phyloP scores from a whole-genome alignment of 2,329 filamentous ascomycete species.

The Diaporthe capsici region DNA sequence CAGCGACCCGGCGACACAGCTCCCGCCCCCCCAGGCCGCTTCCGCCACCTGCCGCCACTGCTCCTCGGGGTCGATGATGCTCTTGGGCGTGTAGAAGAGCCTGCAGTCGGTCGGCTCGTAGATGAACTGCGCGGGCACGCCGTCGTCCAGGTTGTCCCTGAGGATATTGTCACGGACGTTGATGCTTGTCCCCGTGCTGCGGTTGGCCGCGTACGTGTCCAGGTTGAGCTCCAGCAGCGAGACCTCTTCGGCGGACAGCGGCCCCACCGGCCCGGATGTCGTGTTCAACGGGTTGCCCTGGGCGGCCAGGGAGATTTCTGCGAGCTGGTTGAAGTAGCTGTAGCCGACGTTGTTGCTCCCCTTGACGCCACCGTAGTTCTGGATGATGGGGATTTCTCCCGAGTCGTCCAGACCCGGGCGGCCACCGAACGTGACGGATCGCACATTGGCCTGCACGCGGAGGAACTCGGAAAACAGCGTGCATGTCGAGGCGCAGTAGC shows the following conservation, averaged over 20 bases:
- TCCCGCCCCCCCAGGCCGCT: conserved; percentile 49
- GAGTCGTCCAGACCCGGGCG: conserved; percentile 47
- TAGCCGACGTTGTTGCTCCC: conserved; percentile 54
- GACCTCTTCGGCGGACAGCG: conserved; percentile 16
- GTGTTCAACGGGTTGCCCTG: conserved; percentile 23
- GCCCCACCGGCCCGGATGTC: conserved; percentile 15
- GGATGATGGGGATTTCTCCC: conserved; percentile 52
- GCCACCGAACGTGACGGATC: conserved; percentile 66
- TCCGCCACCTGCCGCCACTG: conserved; percentile 62
- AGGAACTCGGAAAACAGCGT: conserved; percentile 69
- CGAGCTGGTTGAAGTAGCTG: conserved; percentile 48
- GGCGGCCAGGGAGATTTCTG: conserved; percentile 34
- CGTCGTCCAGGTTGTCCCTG: conserved; percentile 53
- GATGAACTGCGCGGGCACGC: conserved; percentile 62
- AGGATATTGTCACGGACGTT: conserved; percentile 59
- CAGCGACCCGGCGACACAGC: conserved; percentile 26
- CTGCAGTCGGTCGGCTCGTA: conserved; percentile 65
- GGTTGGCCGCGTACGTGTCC: conserved; percentile 49
- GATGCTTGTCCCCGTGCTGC: conserved; percentile 47
- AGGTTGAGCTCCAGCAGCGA: conserved; percentile 44
- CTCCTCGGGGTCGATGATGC: conserved; percentile 60
- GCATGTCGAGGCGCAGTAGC: conserved; percentile 70
- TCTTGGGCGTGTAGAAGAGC: conserved; percentile 65
- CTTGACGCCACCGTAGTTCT: conserved; percentile 67
- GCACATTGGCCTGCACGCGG: conserved; percentile 63